phyloP scores from a whole-genome alignment of 2,329 filamentous ascomycete genomes.

The Pseudogymnoascus sp. region DNA sequence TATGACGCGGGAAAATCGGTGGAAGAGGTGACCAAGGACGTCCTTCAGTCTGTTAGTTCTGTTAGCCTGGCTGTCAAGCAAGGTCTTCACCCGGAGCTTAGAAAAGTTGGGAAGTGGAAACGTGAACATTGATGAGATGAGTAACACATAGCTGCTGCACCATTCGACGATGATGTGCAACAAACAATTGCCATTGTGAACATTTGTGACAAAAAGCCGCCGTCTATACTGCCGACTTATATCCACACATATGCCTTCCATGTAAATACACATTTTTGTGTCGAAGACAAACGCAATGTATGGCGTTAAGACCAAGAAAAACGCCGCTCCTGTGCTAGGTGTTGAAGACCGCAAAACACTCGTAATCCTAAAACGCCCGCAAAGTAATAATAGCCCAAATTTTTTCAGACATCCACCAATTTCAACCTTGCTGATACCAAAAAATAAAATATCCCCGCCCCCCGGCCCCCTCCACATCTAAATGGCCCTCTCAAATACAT shows the following conservation, averaged over 20 bases:
- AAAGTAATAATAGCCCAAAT: background rate
- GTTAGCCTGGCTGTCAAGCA: conserved; percentile 2
- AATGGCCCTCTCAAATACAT: background rate
- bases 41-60: conserved; percentile 39
- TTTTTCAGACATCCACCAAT: conserved; percentile 3
- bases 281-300: conserved; percentile 13
- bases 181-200: background rate
- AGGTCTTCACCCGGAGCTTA: background rate
- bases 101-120: conserved; percentile 16
- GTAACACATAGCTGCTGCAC: background rate
- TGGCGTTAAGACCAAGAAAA: conserved; percentile 32
- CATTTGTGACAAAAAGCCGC: background rate
- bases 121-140: conserved; percentile 3
- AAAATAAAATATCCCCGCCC: background rate
- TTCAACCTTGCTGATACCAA: conserved; percentile 2
- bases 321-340: conserved; percentile 26
- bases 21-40: conserved; percentile 50
- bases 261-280: background rate
- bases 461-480: background rate
- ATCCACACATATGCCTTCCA: background rate
- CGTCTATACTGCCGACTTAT: background rate
- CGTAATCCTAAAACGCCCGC: conserved; percentile 16
- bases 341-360: conserved; percentile 30
- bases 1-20: conserved; percentile 49
- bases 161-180: background rate